phyloP scores from a whole-genome alignment of 345 rosid species.

The Murraya koenigii region DNA sequence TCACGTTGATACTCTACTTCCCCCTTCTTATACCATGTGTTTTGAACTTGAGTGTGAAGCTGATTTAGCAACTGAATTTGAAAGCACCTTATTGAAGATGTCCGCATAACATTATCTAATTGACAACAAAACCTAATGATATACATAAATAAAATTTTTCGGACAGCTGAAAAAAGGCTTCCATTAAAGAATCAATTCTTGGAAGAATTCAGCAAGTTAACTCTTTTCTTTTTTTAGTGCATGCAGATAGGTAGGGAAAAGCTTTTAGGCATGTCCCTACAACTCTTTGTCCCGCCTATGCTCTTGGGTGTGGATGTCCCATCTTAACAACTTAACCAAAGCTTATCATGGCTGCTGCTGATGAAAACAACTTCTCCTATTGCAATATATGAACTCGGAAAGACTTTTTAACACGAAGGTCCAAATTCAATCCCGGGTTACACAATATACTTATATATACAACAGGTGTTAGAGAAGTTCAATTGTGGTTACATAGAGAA shows the following conservation, averaged over 20 bases:
- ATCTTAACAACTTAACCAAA: not conserved
- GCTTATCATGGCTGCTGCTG: not conserved
- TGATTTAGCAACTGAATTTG: not conserved
- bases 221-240: not conserved
- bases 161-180: not conserved
- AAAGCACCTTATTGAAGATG: not conserved
- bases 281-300: not conserved
- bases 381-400: not conserved
- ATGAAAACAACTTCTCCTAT: not conserved
- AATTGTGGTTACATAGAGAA: not conserved
- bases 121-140: not conserved
- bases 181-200: not conserved
- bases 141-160: not conserved
- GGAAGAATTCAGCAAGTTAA: not conserved
- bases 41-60: not conserved
- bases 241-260: not conserved
- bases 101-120: no score
- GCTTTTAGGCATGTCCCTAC: not conserved
- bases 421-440: not conserved
- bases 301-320: not conserved
- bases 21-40: no score
- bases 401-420: not conserved
- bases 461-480: not conserved
- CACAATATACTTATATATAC: not conserved
- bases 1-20: no score